These are phyloP conservation scores for Auricularia heimuer DNA, from an alignment of 768 basidiomycete genomes.

Conservation along the genomic window DNA sequence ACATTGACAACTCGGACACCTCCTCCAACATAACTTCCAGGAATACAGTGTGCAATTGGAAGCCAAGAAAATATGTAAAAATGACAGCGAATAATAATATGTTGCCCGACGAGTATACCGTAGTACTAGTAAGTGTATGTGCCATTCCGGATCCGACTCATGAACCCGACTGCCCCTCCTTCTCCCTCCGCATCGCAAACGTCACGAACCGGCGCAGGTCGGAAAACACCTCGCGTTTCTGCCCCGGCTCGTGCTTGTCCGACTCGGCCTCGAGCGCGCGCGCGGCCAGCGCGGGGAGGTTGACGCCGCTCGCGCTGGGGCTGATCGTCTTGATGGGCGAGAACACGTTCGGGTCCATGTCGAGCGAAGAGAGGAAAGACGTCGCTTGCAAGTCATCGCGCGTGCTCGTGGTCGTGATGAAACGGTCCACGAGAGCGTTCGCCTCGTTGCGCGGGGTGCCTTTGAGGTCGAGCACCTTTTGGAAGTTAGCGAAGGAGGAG, in stretches of 20 bases:
- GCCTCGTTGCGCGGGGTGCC: constrained; percentile 82
- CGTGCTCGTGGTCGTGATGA: constrained; percentile 87
- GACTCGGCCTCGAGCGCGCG: constrained; percentile 32
- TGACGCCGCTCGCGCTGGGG: constrained; percentile 53
- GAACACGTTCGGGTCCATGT: constrained; percentile 79
- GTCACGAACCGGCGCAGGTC: constrained; percentile 83
- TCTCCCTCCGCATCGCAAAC: constrained; percentile 75
- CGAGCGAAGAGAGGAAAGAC: constrained; percentile 86
- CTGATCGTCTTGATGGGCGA: constrained; percentile 46
- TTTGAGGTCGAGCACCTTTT: constrained; percentile 94
- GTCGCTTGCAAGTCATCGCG: constrained; percentile 79
- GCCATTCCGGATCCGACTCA: not conserved
- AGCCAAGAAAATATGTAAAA: not conserved
- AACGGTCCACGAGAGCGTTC: constrained; percentile 83
- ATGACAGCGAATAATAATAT: no score
- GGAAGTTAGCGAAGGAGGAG: constrained; percentile 93
- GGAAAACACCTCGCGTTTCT: constrained; percentile 74
- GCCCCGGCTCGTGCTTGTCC: constrained; percentile 34
- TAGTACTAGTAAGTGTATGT: no score
- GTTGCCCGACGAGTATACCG: no score
- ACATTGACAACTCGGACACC: no score
- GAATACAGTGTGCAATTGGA: not conserved
- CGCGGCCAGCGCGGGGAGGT: constrained; percentile 47
- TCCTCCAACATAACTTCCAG: no score
- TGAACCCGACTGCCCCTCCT: constrained; percentile 14